A percentile compares a stretch with the other conserved stretches of the same genome.
Evolutionary conservation across 129 eudicot species (phyloP).

Genomic region (Dittrichia graveolens): DNA sequence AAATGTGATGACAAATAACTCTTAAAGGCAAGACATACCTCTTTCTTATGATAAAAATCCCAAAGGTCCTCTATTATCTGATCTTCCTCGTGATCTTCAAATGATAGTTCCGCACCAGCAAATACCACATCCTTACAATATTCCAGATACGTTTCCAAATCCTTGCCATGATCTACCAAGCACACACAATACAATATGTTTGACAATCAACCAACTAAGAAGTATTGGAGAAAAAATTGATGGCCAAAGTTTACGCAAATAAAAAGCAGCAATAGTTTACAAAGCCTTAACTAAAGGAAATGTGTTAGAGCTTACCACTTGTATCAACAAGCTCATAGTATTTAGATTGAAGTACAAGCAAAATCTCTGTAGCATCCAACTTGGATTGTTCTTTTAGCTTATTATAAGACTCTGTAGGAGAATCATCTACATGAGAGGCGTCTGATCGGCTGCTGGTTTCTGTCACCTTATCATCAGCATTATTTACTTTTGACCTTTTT

Average conservation of each 20-base stretch:
- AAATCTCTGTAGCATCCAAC: conserved; percentile 47
- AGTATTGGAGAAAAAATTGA: background rate
- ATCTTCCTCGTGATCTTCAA: conserved; percentile 60
- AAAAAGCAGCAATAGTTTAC: background rate
- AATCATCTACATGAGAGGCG: background rate
- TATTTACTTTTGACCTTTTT: conserved; percentile 22
- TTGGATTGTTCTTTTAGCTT: conserved; percentile 14
- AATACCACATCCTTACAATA: conserved; percentile 76
- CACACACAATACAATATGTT: conserved; percentile 12
- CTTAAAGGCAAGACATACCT: conserved; percentile 34
- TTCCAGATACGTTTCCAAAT: conserved; percentile 61
- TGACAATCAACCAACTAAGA: background rate
- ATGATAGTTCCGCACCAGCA: conserved; percentile 58
- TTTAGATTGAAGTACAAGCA: conserved; percentile 51
- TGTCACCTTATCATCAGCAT: conserved; percentile 24
- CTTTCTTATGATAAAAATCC: conserved; percentile 51
- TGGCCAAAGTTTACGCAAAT: background rate
- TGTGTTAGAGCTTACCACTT: conserved; percentile 48
- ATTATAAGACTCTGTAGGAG: conserved; percentile 11
- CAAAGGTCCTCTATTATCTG: conserved; percentile 57
- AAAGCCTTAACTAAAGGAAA: background rate
- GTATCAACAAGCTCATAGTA: conserved; percentile 45
- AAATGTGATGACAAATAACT: too few relatives aligned
- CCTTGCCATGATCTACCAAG: conserved; percentile 55
- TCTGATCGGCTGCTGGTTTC: conserved; percentile 21